These are phyloP conservation scores for Thuja plicata DNA, from an alignment of 83 land plant species.

Conservation along the genomic window DNA sequence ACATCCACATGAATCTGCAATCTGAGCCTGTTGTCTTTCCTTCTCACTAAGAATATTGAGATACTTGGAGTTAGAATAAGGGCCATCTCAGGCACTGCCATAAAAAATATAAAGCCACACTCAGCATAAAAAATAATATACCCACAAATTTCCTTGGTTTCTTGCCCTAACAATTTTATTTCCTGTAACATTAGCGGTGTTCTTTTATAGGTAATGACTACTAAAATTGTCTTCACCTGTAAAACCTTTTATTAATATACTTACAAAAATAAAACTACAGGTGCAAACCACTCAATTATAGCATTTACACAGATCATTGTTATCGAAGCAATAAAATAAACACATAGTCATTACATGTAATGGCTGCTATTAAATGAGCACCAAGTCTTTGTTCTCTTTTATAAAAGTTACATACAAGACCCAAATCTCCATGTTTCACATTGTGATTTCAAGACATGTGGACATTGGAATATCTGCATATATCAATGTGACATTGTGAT, in stretches of 20 bases:
- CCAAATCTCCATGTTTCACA: neutral
- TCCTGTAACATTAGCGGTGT: neutral
- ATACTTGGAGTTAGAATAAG: slow-evolving; percentile 10
- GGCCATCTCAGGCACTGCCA: slow-evolving; percentile 7
- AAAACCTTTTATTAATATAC: neutral
- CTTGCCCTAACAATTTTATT: neutral
- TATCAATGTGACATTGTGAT: neutral
- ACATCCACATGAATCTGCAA: slow-evolving; percentile 74
- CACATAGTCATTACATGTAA: neutral
- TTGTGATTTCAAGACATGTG: neutral
- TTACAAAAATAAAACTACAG: neutral
- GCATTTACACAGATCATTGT: neutral
- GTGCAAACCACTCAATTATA: neutral
- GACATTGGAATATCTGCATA: neutral
- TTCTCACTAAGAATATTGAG: slow-evolving; percentile 65
- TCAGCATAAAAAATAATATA: neutral
- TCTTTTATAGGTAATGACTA: neutral
- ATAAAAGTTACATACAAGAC: neutral
- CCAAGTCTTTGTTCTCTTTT: neutral
- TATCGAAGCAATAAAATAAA: neutral
- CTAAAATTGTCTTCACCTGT: neutral
- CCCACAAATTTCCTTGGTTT: neutral
- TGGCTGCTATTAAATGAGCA: neutral
- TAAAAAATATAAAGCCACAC: neutral
- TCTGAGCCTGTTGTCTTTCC: slow-evolving; percentile 79